Evolutionary conservation across 306 rosid genomes (phyloP), one percentile per base, ranked within the genome.

Genomic region (Vigna unguiculata): DNA sequence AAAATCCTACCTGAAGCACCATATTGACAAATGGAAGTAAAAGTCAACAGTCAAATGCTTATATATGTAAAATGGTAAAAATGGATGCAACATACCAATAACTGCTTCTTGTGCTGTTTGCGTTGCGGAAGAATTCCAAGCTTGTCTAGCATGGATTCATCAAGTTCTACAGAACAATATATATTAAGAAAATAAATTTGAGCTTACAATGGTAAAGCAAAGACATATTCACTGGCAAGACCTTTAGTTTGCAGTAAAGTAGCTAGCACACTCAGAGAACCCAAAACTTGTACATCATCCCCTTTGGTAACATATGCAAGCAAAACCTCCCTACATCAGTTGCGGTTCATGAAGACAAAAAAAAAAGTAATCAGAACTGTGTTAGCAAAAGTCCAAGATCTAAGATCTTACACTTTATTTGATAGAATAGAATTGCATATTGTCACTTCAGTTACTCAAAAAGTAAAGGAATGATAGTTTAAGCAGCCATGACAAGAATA

Each of bases 121-220:
- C 98, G 92, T 75, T 87, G 98, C 20, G 98, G 97, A 84, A 94
- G 98, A 62, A 94, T 91, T 82, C 97, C 98, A 60, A 91, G 94
- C 71, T 91, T 93, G 74, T 94, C 98, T 49, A 90, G 85, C 90
- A 87, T 89, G 61, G 96, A 87, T 70, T 94, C 98, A 61, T 94
- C 96, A 83, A 94, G 85, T 77, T 94, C 98, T 94, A 81, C 75
- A 77, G 9, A 83, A 68, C 49, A 14, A 54, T 41, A 82, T 30
- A 70, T 73, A 13, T 69, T 86, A 71, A 85, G 86, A 61, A 77
- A 68, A 76, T 72, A 69, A 69, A 40, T 64, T 78, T 19, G 72
- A 72, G 32, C 57, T 62, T 48, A 49, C 53, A 49, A 48, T 30
- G 53, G 41, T 38, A 19, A 70, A 61, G 80, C 38, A 78, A 87